Conservation (phyloP, 1,139 yeast genomes). For the Pichiaceae sp. region DNA sequence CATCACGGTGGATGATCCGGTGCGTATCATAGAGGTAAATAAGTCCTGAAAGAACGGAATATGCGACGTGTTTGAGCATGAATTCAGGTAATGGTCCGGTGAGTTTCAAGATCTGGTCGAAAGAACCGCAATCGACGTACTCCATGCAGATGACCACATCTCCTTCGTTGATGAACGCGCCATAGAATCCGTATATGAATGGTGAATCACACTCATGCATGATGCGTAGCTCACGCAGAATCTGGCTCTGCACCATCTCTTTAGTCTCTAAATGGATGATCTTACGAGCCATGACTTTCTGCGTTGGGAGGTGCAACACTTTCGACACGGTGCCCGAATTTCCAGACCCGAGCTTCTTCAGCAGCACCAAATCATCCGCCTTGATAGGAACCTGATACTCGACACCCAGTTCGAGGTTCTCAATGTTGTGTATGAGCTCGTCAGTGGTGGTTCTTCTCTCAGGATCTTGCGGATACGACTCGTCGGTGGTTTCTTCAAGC, state of each 20-base stretch:
- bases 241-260: constrained; percentile 73
- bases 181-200: constrained; percentile 81
- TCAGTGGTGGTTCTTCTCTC: constrained; percentile 26
- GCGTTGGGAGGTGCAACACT: constrained; percentile 82
- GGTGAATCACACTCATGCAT: constrained; percentile 85
- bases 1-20: constrained; percentile 85
- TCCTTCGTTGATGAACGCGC: constrained; percentile 67
- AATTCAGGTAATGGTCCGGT: constrained; percentile 56
- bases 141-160: constrained; percentile 89
- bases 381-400: constrained; percentile 44
- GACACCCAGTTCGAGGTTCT: constrained; percentile 35
- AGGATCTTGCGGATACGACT: constrained; percentile 22
- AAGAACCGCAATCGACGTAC: constrained; percentile 89
- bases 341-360: constrained; percentile 83
- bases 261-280: constrained; percentile 82
- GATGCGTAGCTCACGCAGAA: constrained; percentile 78
- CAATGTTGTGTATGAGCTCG: constrained; percentile 28
- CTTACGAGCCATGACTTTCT: constrained; percentile 85
- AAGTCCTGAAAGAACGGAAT: constrained; percentile 71
- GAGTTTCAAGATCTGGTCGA: constrained; percentile 61
- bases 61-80: constrained; percentile 68
- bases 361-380: constrained; percentile 61
- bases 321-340: constrained; percentile 90
- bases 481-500: constrained; percentile 3
- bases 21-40: constrained; percentile 74